These are phyloP conservation scores for Catharanthus roseus DNA, from an alignment of 257 asterid species.

Conservation along the genomic window DNA sequence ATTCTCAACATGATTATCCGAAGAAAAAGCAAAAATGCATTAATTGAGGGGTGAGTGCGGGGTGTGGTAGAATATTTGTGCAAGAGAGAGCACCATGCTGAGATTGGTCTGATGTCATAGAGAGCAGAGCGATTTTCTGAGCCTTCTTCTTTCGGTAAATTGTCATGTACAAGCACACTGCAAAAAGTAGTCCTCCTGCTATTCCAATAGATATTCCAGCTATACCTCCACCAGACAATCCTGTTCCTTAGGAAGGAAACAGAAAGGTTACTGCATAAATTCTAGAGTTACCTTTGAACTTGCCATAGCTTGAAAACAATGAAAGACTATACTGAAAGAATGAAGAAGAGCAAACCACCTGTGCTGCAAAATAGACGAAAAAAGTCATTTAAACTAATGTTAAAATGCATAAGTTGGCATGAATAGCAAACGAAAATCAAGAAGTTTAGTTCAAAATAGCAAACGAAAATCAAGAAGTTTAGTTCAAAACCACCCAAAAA, in stretches of 20 bases:
- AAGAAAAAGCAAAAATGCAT: background rate
- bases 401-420: slow-evolving; percentile 7
- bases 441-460: background rate
- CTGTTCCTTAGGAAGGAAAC: slow-evolving; percentile 36
- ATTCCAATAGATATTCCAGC: slow-evolving; percentile 66
- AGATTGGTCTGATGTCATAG: slow-evolving; percentile 36
- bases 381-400: slow-evolving; percentile 13
- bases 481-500: background rate
- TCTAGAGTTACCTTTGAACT: slow-evolving; percentile 2
- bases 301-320: slow-evolving; percentile 18
- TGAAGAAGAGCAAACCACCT: slow-evolving; percentile 44
- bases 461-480: background rate
- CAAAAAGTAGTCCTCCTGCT: slow-evolving; percentile 40
- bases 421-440: background rate
- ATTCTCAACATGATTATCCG: background rate
- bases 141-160: slow-evolving; percentile 48
- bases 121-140: slow-evolving; percentile 34
- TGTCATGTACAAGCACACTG: slow-evolving; percentile 45
- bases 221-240: slow-evolving; percentile 62
- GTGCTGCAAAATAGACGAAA: slow-evolving; percentile 48
- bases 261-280: slow-evolving; percentile 4
- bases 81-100: slow-evolving; percentile 22
- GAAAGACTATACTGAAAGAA: slow-evolving; percentile 26
- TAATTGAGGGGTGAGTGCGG: background rate
- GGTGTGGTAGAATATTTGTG: background rate